A percentile compares a stretch with the other conserved stretches of the same genome.
Evolutionary conservation across 371 early-diverging fungal species (phyloP).

Genomic region (Mortierella sp.): DNA sequence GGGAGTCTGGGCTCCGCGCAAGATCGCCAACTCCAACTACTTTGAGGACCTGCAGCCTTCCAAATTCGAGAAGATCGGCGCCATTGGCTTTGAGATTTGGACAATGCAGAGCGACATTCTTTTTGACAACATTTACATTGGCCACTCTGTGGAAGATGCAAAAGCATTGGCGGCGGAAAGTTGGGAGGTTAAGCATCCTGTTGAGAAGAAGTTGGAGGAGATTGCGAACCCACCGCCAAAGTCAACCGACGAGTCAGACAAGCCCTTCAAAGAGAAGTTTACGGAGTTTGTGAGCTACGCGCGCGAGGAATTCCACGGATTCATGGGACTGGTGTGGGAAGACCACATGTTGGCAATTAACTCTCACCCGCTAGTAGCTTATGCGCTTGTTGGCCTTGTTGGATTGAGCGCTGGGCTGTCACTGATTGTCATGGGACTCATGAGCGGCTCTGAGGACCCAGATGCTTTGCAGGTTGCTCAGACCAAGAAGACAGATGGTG

Average conservation of each 20-base stretch:
- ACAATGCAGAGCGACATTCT: constrained; percentile 93
- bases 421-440: constrained; percentile 36
- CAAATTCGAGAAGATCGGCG: constrained; percentile 75
- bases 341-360: constrained; percentile 64
- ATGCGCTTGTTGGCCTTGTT: constrained; percentile 2
- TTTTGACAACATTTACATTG: constrained; percentile 94
- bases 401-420: constrained; percentile 43
- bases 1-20: constrained; percentile 92
- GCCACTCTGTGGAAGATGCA: constrained; percentile 76
- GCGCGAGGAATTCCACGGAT: constrained; percentile 48
- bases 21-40: constrained; percentile 91
- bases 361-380: constrained; percentile 54
- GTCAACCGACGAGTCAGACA: too few species aligned
- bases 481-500: constrained; percentile 49
- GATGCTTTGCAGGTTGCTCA: constrained; percentile 11
- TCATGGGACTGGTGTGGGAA: constrained; percentile 54
- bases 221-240: constrained; percentile 42
- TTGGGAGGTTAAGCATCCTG: constrained; percentile 73
- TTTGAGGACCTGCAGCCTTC: constrained; percentile 73
- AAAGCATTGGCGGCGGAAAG: constrained; percentile 65
- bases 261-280: constrained; percentile 34
- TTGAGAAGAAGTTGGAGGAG: constrained; percentile 69
- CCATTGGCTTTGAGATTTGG: constrained; percentile 96
- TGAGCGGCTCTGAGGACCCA: constrained; percentile 14
- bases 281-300: constrained; percentile 44